phyloP scores from a whole-genome alignment of 2,329 filamentous ascomycete genomes.

The Colletotrichum tanaceti region DNA sequence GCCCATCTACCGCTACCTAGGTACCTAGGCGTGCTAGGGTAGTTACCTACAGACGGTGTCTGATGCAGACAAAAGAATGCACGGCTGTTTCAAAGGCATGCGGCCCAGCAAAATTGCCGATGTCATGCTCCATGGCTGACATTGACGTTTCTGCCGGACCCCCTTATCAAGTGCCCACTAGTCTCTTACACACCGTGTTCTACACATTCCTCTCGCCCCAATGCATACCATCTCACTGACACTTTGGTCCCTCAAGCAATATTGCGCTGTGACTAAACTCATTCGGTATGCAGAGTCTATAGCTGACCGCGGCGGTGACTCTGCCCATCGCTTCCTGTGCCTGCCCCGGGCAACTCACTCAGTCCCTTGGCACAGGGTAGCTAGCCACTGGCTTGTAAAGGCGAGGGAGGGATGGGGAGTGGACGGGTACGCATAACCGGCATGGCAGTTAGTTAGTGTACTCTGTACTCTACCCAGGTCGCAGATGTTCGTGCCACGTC shows the following conservation, averaged over 20 bases:
- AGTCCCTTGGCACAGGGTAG: neutral
- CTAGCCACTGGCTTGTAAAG: neutral
- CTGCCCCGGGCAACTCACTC: neutral
- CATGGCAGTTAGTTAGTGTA: neutral
- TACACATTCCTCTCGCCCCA: neutral
- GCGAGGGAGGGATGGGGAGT: neutral
- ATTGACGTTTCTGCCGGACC: constrained; percentile 6
- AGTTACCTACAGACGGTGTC: neutral
- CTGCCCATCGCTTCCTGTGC: neutral
- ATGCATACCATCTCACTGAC: neutral
- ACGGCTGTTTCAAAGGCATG: constrained; percentile 36
- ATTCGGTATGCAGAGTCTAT: neutral
- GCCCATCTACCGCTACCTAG: neutral
- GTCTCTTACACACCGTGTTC: neutral
- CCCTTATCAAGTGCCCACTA: neutral
- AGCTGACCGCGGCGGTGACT: neutral
- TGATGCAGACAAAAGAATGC: constrained; percentile 23
- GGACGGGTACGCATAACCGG: constrained; percentile 6
- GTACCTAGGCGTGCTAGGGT: too few relatives aligned
- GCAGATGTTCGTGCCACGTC: constrained; percentile 18
- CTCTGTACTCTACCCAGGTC: constrained; percentile 1
- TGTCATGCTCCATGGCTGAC: constrained; percentile 25
- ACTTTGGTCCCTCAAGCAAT: neutral
- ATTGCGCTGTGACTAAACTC: neutral
- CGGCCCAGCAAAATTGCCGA: constrained; percentile 29